Evolutionary conservation across 108 stramenopile genomes (phyloP).

Genomic region (Nannochloropsis gaditana): DNA sequence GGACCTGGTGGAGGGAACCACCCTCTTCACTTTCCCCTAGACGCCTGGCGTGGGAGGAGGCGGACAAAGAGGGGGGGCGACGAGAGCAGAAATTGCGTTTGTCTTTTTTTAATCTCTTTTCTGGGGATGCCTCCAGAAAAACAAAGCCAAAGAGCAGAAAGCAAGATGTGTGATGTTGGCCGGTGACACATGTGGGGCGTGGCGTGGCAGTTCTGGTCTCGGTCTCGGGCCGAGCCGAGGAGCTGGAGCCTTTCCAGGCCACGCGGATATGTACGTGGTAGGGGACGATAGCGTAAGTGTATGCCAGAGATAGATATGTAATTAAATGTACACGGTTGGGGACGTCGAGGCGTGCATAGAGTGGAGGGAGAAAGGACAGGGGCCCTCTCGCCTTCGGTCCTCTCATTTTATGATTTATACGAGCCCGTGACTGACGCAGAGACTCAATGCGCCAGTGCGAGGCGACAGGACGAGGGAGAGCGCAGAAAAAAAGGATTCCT

Average conservation of each 20-base stretch:
- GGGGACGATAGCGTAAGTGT: neutral
- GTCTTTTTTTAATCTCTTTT: too few relatives aligned
- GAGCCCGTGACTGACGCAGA: too few relatives aligned
- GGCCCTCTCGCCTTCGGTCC: neutral
- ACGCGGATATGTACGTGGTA: too few relatives aligned
- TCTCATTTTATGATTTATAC: too few relatives aligned
- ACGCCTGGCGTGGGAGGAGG: neutral
- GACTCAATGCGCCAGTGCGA: too few relatives aligned
- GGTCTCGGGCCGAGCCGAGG: too few relatives aligned
- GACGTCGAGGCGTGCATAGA: neutral
- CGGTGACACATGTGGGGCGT: too few relatives aligned
- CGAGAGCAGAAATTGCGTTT: neutral
- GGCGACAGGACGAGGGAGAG: neutral
- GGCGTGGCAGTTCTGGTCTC: too few relatives aligned
- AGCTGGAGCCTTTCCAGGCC: too few relatives aligned
- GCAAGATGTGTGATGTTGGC: too few relatives aligned
- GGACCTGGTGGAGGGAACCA: neutral
- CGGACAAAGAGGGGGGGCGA: neutral
- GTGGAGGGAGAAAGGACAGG: neutral
- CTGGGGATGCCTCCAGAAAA: too few relatives aligned
- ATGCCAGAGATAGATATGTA: neutral
- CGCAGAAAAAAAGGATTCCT: neutral
- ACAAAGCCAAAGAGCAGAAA: too few relatives aligned
- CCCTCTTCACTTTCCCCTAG: conserved; percentile 1
- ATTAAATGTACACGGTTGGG: neutral